Conservation (phyloP, 805 yeast species). For the Soucietia sequanensis region DNA sequence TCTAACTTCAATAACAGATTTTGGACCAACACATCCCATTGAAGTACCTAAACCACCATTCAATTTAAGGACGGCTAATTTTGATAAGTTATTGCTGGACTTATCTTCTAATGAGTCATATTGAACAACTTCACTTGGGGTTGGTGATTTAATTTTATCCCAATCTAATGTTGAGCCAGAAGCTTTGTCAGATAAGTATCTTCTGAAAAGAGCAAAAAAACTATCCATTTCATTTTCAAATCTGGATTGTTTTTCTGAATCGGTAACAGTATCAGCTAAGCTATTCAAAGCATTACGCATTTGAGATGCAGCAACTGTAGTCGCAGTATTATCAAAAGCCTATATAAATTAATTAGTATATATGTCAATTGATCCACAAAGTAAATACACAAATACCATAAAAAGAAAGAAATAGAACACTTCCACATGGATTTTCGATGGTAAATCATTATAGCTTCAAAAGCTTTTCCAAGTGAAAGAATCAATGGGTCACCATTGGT, state of each 20-base stretch:
- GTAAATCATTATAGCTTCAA: too few species aligned
- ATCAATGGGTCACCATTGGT: too few species aligned
- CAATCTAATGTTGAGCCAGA: conserved; percentile 82
- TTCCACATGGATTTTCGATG: background rate
- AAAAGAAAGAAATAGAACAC: background rate
- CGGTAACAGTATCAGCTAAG: conserved; percentile 78
- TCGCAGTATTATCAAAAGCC: conserved; percentile 93
- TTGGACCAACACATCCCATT: conserved; percentile 99
- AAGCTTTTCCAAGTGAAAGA: too few species aligned
- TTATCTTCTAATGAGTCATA: conserved; percentile 51
- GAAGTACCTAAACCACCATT: conserved; percentile 99
- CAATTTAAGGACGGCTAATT: conserved; percentile 91
- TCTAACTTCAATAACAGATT: conserved; percentile 96
- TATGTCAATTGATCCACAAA: background rate
- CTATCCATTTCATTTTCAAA: conserved; percentile 94
- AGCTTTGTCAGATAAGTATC: conserved; percentile 88
- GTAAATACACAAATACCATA: background rate
- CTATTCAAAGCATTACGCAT: conserved; percentile 95
- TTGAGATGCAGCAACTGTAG: conserved; percentile 94
- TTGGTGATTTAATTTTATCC: conserved; percentile 94
- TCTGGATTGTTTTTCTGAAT: conserved; percentile 44
- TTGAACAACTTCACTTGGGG: conserved; percentile 83
- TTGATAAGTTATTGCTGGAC: conserved; percentile 54
- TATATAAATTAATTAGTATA: conserved; percentile 18
- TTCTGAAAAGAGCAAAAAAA: conserved; percentile 88